Percentiles rank a stretch among this genome's conserved stretches.
Conservation (phyloP, 768 basidiomycete genomes). For the Mycena kentingensis region DNA sequence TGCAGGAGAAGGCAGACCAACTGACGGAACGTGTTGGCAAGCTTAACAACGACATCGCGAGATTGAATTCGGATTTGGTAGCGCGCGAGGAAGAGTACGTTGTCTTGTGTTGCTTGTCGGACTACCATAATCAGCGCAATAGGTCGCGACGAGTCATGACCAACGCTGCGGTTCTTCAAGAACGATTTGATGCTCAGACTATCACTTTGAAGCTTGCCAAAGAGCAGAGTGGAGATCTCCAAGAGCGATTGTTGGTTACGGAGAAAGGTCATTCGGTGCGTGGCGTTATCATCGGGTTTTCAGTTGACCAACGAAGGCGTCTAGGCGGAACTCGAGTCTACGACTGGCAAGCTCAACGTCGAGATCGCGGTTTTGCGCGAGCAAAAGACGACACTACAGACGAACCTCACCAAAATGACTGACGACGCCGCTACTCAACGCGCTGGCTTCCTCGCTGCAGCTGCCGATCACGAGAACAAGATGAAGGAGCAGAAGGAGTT, state of each 20-base stretch:
- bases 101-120: neutral
- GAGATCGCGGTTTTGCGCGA: constrained; percentile 45
- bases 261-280: constrained; percentile 42
- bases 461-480: constrained; percentile 30
- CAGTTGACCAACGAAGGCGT: constrained; percentile 1
- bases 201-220: constrained; percentile 55
- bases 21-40: constrained; percentile 1
- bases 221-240: constrained; percentile 55
- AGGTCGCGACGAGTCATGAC: constrained; percentile 14
- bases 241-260: constrained; percentile 29
- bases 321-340: constrained; percentile 32
- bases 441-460: constrained; percentile 15
- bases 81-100: constrained; percentile 18
- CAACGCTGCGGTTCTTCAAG: constrained; percentile 44
- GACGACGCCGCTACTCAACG: constrained; percentile 30
- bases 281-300: neutral
- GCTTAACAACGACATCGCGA: no score
- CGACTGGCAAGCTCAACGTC: constrained; percentile 35
- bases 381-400: constrained; percentile 36
- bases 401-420: constrained; percentile 27
- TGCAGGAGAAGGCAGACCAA: constrained; percentile 14
- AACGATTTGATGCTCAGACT: constrained; percentile 61
- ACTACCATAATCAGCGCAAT: neutral
- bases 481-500: constrained; percentile 28
- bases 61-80: constrained; percentile 3